phyloP scores from a whole-genome alignment of 805 yeast species.

The Yamadazyma philogaea region DNA sequence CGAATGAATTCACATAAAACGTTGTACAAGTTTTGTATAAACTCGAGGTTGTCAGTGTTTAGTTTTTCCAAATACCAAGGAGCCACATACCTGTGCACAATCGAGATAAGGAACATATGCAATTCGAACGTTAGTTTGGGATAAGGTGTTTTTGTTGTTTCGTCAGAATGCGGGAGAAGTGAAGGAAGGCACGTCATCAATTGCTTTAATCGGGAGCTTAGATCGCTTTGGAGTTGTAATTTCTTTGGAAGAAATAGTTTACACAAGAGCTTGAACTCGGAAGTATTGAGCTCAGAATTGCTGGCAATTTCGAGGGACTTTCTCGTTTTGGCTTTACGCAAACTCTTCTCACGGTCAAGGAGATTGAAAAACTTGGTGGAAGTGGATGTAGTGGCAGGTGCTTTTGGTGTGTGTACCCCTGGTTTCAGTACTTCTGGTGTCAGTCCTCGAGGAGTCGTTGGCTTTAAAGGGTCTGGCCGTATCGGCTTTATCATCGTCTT shows the following conservation, averaged over 20 bases:
- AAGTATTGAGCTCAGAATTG: slow-evolving; percentile 18
- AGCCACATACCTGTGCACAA: slow-evolving; percentile 21
- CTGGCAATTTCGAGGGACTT: neutral
- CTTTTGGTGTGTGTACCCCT: slow-evolving; percentile 12
- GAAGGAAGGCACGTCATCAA: slow-evolving; percentile 28
- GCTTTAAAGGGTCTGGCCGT: neutral
- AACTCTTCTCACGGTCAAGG: slow-evolving; percentile 11
- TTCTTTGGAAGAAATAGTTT: slow-evolving; percentile 34
- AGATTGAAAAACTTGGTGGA: slow-evolving; percentile 13
- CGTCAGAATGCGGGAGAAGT: slow-evolving; percentile 20
- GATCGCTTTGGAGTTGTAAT: slow-evolving; percentile 17
- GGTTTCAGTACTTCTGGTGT: neutral
- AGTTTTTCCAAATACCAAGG: slow-evolving; percentile 27
- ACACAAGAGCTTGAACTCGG: slow-evolving; percentile 33
- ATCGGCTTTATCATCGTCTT: neutral
- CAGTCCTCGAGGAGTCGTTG: neutral
- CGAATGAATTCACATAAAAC: slow-evolving; percentile 21
- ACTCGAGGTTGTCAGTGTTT: slow-evolving; percentile 31
- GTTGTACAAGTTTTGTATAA: slow-evolving; percentile 24
- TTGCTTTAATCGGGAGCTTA: slow-evolving; percentile 22
- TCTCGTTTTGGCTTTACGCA: neutral
- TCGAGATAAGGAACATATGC: slow-evolving; percentile 35
- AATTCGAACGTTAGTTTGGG: slow-evolving; percentile 30
- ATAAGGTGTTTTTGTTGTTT: slow-evolving; percentile 13
- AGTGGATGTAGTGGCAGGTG: slow-evolving; percentile 17